phyloP scores from a whole-genome alignment of 805 yeast genomes.

The Saccharomycopsis synnaedendra region DNA sequence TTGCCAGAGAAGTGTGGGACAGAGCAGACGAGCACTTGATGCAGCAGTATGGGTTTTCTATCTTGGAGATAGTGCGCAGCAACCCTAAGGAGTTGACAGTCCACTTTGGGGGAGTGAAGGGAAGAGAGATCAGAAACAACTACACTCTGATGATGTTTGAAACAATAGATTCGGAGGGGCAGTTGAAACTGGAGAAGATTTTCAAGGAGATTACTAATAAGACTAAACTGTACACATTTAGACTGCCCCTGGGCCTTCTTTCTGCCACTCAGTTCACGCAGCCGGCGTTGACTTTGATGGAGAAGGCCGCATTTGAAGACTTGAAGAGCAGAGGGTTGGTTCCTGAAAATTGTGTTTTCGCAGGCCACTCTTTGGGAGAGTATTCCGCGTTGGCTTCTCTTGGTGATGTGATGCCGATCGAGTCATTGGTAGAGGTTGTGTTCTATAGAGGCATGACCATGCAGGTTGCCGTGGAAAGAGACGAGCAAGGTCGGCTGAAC shows the following conservation, averaged over 20 bases:
- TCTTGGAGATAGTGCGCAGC: conserved; percentile 86
- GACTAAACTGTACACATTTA: conserved; percentile 80
- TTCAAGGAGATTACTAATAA: conserved; percentile 81
- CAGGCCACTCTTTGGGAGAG: conserved; percentile 99
- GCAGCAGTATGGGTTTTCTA: conserved; percentile 92
- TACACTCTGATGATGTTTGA: conserved; percentile 97
- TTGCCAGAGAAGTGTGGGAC: conserved; percentile 95
- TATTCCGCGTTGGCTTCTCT: conserved; percentile 94
- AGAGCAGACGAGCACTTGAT: conserved; percentile 92
- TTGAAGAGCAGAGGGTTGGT: conserved; percentile 92
- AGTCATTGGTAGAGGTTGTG: conserved; percentile 91
- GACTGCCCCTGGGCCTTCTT: conserved; percentile 86
- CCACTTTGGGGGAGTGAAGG: conserved; percentile 96
- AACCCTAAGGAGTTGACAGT: conserved; percentile 93
- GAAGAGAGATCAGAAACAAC: conserved; percentile 88
- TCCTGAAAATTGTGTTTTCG: conserved; percentile 87
- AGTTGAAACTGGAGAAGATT: conserved; percentile 81
- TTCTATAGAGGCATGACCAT: conserved; percentile 99
- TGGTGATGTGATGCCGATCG: conserved; percentile 98
- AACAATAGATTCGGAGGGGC: conserved; percentile 78
- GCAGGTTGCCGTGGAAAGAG: conserved; percentile 99
- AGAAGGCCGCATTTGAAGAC: conserved; percentile 97
- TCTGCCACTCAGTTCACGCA: conserved; percentile 99
- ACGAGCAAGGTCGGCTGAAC: conserved; percentile 87
- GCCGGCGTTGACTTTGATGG: conserved; percentile 98